Evolutionary conservation across 2,329 filamentous ascomycete genomes (phyloP), one percentile per base, ranked within the genome.

Genomic region (Aspergillus versicolor): DNA sequence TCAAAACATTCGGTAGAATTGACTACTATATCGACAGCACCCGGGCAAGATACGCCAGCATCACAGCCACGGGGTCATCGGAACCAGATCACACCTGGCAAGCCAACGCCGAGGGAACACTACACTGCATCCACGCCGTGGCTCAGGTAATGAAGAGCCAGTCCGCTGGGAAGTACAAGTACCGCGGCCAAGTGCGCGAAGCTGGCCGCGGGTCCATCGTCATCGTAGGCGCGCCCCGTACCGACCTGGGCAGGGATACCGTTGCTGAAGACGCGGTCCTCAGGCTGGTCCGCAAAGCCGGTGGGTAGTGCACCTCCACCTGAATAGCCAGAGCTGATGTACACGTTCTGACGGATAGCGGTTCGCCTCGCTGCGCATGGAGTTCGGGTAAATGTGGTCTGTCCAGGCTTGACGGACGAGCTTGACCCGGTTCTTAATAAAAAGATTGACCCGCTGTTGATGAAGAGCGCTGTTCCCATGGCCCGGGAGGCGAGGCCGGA

Each of bases 201-300:
- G 1, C 68, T 59, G 12, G 67, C 61, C 62, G 66, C 2, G 66
- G 65, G 9, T 67, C 67, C 1, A 73, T 80, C 46, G 69, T 79
- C 21, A 79, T 76, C 56, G 71, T 66, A 67, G 75, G 32, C 32
- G 77, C 56, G 12, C 64, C 70, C 19, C 70, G 72, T n/a, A 2
- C 24, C 22, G 13, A 37, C 34, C 12, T 46, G 2, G 40, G 15
- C n/a, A 21, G 27, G 27, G 11, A 79, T 59, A 74, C 70, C 6
- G 65, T 70, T 8, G 72, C 73, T 12, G 80, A 80, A 59, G 77
- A 76, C 58, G 78, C 70, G 1, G 65, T 80, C 5, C 67, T 80
- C 5, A 77, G 75, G 0, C 65, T 81, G 47, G 78, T 75, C 3
- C 76, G 77, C 44, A 64, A 67, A 38, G 72, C 72, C 12, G 69